Evolutionary conservation across 2,329 filamentous ascomycete genomes (phyloP), one percentile per base, ranked within the genome.

Genomic region (Fulvia fulva): DNA sequence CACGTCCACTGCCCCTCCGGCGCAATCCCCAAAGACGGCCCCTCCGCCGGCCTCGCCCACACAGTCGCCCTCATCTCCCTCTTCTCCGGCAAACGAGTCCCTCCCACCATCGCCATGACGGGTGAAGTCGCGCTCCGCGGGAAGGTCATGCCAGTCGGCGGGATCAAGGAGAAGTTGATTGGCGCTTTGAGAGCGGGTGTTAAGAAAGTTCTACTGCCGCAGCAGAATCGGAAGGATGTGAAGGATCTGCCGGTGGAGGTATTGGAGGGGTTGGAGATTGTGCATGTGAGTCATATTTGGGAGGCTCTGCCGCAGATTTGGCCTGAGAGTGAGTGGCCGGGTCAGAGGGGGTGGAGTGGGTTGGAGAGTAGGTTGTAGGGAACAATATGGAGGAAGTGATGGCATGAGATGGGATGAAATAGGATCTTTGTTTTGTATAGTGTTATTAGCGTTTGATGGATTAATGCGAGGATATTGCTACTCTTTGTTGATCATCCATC

Each of bases 91-190:
- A 91, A 91, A 69, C 80, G 89, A 25, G 92, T 99, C 3, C 90
- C 93, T 43, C 90, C 93, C 0, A 91, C 89, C 3, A 87, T 99
- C 74, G 94, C 94, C 45, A 99, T 99, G 94, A 99, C 94, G 0
- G 86, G 86, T 8, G 86, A 88, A 69, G 77, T 88, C 61, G 91
- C 89, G 57, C 84, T 99, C 25, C 85, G 94, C 44, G 94, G 94
- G 22, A 86, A 91, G 64, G 89, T 99, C 57, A 90, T 94, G 76
- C 91, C 93, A 25, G 94, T 99, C 34, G 94, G 94, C 54, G 94
- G 94, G 19, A 97, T 99, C 78, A 97, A 97, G 77, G 93, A 99
- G 83, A 99, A 99, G 76, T 81, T 97, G 54, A 97, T 99, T 71
- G 94, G 94, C 22, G 94, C 94, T 8, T 80, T 95, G 71, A 84